Percentiles rank a stretch among this genome's conserved stretches.
Conservation (phyloP, 441 rosid genomes). For the Capsella rubella region DNA sequence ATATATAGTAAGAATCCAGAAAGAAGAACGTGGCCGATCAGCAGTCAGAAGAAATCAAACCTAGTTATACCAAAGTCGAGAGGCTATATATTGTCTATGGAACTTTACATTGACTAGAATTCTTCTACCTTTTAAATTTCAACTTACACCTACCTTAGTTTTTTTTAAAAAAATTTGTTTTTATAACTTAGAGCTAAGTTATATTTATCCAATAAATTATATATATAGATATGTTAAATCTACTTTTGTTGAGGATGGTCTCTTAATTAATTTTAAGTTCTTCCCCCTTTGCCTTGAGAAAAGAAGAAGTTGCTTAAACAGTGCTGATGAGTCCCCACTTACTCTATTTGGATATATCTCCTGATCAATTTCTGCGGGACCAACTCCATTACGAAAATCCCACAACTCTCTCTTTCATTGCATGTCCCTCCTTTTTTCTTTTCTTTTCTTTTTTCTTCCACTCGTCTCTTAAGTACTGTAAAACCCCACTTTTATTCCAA, state of each 20-base stretch:
- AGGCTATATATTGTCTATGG: not conserved
- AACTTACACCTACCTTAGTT: not conserved
- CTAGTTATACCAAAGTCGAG: not conserved
- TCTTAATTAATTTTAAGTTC: constrained; percentile 21
- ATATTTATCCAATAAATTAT: not conserved
- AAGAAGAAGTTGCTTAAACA: constrained; percentile 22
- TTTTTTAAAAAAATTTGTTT: no score
- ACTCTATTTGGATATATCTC: constrained; percentile 40
- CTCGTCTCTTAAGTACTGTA: no score
- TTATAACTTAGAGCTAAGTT: not conserved
- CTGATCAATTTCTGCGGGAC: constrained; percentile 26
- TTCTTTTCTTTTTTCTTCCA: not conserved
- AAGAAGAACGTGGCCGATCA: constrained; percentile 21
- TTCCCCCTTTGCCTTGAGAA: constrained; percentile 36
- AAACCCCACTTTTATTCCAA: constrained; percentile 7
- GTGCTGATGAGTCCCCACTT: constrained; percentile 25
- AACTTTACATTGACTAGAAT: constrained; percentile 3
- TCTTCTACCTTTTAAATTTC: not conserved
- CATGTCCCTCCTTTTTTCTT: constrained; percentile 8
- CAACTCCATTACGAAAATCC: constrained; percentile 33
- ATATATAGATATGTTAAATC: no score
- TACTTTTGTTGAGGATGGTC: not conserved
- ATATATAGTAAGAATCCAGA: not conserved
- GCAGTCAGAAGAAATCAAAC: not conserved
- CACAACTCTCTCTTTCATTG: constrained; percentile 42